phyloP scores from a whole-genome alignment of 2,329 filamentous ascomycete genomes.

The Coniochaeta sp. region DNA sequence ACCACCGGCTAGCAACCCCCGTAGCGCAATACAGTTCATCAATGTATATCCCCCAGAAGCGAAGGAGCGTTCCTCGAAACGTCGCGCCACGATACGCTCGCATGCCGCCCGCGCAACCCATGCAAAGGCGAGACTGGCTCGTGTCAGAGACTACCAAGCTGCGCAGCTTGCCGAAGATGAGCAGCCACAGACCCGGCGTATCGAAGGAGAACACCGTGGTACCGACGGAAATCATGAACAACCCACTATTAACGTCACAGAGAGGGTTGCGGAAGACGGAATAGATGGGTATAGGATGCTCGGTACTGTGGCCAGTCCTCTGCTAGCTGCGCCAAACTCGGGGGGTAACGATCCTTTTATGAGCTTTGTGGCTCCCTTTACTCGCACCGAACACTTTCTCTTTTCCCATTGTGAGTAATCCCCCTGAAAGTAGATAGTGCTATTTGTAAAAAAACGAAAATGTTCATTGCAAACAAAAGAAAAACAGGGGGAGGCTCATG shows the following conservation, averaged over 20 bases:
- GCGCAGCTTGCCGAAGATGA: not conserved
- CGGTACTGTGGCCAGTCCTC: not conserved
- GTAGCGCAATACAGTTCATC: conserved; percentile 2
- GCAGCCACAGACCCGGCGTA: not conserved
- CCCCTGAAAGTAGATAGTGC: too few species aligned
- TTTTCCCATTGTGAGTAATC: not conserved
- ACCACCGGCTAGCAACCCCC: not conserved
- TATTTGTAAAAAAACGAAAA: not conserved
- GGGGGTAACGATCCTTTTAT: not conserved
- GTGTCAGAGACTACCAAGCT: conserved; percentile 4
- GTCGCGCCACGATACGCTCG: conserved; percentile 3
- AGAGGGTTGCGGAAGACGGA: not conserved
- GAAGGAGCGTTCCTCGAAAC: not conserved
- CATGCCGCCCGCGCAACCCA: conserved; percentile 8
- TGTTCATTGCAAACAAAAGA: not conserved
- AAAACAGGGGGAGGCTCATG: not conserved
- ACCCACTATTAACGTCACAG: not conserved
- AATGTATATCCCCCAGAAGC: not conserved
- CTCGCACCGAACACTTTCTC: not conserved
- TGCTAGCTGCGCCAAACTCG: not conserved
- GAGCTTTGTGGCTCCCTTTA: not conserved
- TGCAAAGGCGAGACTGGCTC: conserved; percentile 5
- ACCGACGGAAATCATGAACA: not conserved
- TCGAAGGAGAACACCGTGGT: not conserved
- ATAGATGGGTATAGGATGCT: not conserved